Base-by-base conservation (phyloP, 1,284 basidiomycete species). In the Cryptococcus sp. region DNA sequence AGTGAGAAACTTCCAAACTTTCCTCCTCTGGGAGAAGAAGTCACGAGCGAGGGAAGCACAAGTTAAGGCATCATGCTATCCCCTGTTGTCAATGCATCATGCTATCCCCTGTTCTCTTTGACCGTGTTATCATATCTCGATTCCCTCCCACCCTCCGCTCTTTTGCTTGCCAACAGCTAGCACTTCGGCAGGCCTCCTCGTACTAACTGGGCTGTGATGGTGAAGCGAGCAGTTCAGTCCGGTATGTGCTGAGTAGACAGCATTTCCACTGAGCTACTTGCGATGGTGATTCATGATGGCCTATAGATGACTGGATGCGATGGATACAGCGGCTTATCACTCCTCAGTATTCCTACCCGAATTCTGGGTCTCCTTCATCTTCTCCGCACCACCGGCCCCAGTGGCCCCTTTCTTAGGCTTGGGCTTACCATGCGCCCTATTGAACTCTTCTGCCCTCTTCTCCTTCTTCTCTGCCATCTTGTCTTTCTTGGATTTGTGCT, bases 1-100 rank as follows among this genome's bases (percentile, higher is more conserved):
- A 73, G 70, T 35, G 64, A 62, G 56, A 67, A 69, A 18, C 62
- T 70, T 33, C 63, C 67, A 35, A 73, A 76, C 57, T 76, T 76
- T 53, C 73, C 73, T 1, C 72, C 73, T 12, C 53, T 73, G 7
- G 55, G 64, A 24, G 70, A 72, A 6, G 66, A 70, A 35, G 51
- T 56, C 9, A 53, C 54, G 6, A 53, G 53, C 35, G 63, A 64
- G 24, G 58, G 50, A 23, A 59, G 54, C 33, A 59, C 60, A 45
- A 56, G 58, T 20, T 56, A 52, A 44, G 42, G 28, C 28, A 33
- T n/a, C n/a, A n/a, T n/a, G n/a, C n/a, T n/a, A n/a, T n/a, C n/a
- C 16, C 16, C 13, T 43, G 7, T 20, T 46, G 12, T 36, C 45
- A 52, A 15, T 42, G 40, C 9, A 42, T n/a, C n/a, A n/a, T 33